Evolutionary conservation across 106 monocot genomes (phyloP).

Genomic region (Hemerocallis citrina): DNA sequence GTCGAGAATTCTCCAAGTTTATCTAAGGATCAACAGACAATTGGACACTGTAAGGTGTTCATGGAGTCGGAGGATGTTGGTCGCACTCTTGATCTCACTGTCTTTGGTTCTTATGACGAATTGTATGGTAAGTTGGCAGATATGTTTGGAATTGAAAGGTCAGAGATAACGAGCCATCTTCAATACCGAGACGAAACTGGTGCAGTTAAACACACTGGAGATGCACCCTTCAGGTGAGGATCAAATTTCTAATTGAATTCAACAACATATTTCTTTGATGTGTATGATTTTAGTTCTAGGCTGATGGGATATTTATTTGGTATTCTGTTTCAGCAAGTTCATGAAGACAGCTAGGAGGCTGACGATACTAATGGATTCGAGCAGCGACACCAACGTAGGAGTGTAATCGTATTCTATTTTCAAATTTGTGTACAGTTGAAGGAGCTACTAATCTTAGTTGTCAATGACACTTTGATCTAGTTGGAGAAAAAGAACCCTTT

Average conservation of each 20-base stretch:
- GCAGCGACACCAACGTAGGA: conserved; percentile 55
- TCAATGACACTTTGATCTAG: neutral
- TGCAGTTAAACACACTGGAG: conserved; percentile 62
- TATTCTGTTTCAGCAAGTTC: conserved; percentile 63
- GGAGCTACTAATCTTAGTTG: conserved; percentile 6
- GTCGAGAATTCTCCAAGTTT: conserved; percentile 9
- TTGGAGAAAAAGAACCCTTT: neutral
- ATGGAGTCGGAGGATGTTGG: conserved; percentile 78
- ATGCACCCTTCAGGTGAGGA: conserved; percentile 70
- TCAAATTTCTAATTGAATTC: too few species aligned
- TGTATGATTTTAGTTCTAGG: too few species aligned
- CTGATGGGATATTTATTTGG: conserved; percentile 25
- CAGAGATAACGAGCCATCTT: conserved; percentile 47
- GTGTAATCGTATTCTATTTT: conserved; percentile 14
- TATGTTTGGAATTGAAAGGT: conserved; percentile 73
- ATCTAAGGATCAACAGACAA: conserved; percentile 10
- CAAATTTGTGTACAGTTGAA: conserved; percentile 19
- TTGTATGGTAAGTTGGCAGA: conserved; percentile 49
- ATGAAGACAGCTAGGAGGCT: conserved; percentile 65
- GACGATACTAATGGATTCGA: conserved; percentile 63
- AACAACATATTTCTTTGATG: too few species aligned
- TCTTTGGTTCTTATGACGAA: conserved; percentile 63
- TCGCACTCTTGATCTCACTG: conserved; percentile 58
- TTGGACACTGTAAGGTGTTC: conserved; percentile 74
- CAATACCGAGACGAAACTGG: conserved; percentile 54